phyloP scores from a whole-genome alignment of 768 basidiomycete species.

The Boletus patriciae region DNA sequence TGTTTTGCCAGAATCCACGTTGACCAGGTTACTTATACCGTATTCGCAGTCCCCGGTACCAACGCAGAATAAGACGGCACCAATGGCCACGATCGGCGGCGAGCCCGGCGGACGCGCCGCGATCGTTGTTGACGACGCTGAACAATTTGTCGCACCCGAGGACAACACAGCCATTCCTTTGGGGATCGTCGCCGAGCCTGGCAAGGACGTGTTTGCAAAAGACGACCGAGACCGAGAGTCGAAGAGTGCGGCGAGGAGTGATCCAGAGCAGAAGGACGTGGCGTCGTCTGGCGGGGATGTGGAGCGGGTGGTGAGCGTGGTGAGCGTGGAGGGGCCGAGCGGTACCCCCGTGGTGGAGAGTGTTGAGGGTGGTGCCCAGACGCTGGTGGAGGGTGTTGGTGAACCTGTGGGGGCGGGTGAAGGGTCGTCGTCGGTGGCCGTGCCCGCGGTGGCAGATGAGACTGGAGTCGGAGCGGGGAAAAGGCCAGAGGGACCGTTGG shows the following conservation, averaged over 20 bases:
- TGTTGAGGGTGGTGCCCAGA: not conserved
- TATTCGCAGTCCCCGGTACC: constrained; percentile 52
- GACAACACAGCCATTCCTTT: constrained; percentile 41
- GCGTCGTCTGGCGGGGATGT: not conserved
- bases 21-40: constrained; percentile 30
- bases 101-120: constrained; percentile 54
- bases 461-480: not conserved
- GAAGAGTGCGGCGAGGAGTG: constrained; percentile 40
- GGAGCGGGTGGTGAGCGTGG: constrained; percentile 40
- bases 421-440: not conserved
- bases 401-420: not conserved
- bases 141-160: constrained; percentile 12
- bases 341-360: not conserved
- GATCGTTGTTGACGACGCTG: constrained; percentile 50
- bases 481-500: constrained; percentile 43
- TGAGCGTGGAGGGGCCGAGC: constrained; percentile 2
- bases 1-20: not conserved
- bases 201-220: constrained; percentile 68
- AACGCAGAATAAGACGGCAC: constrained; percentile 40
- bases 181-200: constrained; percentile 67
- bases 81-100: constrained; percentile 50
- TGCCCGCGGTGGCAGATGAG: not conserved
- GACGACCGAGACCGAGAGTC: constrained; percentile 47
- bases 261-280: constrained; percentile 11
- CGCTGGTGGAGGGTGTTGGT: not conserved